These are phyloP conservation scores for Scheffersomyces insectosa DNA, from an alignment of 1,139 yeast species.

Conservation along the genomic window DNA sequence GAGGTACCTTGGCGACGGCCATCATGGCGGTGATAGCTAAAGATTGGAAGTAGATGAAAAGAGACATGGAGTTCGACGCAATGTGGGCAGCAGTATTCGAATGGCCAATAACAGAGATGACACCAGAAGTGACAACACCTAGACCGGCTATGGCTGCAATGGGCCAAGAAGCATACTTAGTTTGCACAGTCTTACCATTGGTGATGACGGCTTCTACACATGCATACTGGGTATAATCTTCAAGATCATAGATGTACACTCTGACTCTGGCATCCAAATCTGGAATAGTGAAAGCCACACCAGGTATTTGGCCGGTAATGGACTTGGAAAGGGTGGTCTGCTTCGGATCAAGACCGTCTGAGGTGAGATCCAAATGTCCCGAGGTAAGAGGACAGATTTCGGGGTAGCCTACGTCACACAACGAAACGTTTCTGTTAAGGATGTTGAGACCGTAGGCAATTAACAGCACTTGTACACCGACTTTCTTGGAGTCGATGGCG, in stretches of 20 bases:
- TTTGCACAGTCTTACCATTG: conserved; percentile 93
- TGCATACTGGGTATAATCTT: conserved; percentile 59
- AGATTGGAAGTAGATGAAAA: conserved; percentile 91
- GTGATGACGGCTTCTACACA: conserved; percentile 88
- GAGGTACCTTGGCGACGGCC: conserved; percentile 93
- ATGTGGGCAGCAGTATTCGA: conserved; percentile 94
- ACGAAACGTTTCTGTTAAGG: conserved; percentile 53
- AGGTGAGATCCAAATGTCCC: conserved; percentile 78
- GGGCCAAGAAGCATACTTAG: conserved; percentile 95
- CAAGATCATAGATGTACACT: conserved; percentile 61
- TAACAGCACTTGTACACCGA: conserved; percentile 65
- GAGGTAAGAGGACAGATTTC: conserved; percentile 80
- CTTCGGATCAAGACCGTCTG: conserved; percentile 25
- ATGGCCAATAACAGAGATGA: conserved; percentile 84
- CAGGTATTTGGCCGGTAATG: conserved; percentile 62
- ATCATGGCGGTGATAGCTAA: conserved; percentile 93
- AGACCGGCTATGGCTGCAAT: conserved; percentile 89
- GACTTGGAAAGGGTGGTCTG: conserved; percentile 41
- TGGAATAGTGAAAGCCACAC: conserved; percentile 85
- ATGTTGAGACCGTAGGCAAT: conserved; percentile 85
- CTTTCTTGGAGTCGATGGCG: conserved; percentile 65
- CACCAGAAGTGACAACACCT: conserved; percentile 85
- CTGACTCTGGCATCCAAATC: conserved; percentile 91
- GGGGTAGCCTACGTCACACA: conserved; percentile 56
- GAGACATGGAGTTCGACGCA: conserved; percentile 90